Conservation (phyloP, 306 rosid species). For the Trifolium pratense region DNA sequence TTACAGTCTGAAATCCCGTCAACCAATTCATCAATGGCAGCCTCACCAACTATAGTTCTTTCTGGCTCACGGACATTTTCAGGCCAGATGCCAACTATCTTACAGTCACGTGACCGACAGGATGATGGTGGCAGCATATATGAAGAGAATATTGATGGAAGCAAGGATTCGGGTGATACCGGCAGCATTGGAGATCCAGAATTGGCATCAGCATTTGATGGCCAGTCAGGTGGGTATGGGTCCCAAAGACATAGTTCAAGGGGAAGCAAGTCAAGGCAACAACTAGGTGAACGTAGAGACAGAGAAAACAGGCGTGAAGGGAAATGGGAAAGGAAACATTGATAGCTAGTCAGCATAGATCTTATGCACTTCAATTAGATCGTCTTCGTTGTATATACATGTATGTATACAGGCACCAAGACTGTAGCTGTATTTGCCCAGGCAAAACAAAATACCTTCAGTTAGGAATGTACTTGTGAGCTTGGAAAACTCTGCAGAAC, state of each 20-base stretch:
- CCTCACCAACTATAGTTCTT: conserved; percentile 69
- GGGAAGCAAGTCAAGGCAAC: conserved; percentile 87
- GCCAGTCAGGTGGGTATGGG: conserved; percentile 69
- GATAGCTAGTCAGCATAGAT: conserved; percentile 32
- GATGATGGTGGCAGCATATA: conserved; percentile 75
- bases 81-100: conserved; percentile 79
- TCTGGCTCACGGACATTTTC: conserved; percentile 74
- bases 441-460: conserved; percentile 11
- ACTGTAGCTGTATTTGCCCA: conserved; percentile 1
- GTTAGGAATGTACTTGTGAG: conserved; percentile 2
- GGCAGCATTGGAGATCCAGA: conserved; percentile 91
- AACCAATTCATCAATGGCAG: conserved; percentile 55
- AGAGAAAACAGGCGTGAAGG: conserved; percentile 86
- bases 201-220: conserved; percentile 73
- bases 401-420: conserved; percentile 25
- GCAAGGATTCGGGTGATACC: conserved; percentile 88
- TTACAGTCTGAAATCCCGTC: conserved; percentile 69
- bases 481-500: conserved; percentile 27
- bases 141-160: conserved; percentile 89
- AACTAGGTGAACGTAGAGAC: conserved; percentile 77
- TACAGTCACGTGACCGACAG: conserved; percentile 84
- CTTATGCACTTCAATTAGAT: conserved; percentile 10
- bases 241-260: conserved; percentile 85
- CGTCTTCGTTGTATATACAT: neutral
- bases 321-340: conserved; percentile 97